These are phyloP conservation scores for Diospyros kaki DNA, from an alignment of 148 eudicot species.

Conservation along the genomic window DNA sequence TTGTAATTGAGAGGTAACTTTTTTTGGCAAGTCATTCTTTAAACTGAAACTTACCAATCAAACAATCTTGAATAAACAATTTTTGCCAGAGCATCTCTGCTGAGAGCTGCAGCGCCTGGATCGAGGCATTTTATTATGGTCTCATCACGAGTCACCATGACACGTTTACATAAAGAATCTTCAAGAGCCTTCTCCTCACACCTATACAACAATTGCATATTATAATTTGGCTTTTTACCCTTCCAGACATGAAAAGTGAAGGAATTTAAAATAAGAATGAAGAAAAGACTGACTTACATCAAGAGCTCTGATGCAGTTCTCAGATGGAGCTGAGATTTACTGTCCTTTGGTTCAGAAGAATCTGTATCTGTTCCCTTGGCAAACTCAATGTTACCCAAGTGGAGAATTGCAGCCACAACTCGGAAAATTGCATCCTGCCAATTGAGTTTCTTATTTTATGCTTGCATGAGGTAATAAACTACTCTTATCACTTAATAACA, in stretches of 20 bases:
- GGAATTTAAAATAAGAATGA: background rate
- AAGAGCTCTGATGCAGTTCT: slow-evolving; percentile 66
- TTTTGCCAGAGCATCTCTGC: slow-evolving; percentile 54
- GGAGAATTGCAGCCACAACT: slow-evolving; percentile 21
- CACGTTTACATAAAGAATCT: slow-evolving; percentile 56
- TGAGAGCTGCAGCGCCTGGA: slow-evolving; percentile 49
- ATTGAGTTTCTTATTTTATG: background rate
- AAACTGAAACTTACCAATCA: background rate
- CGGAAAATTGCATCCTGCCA: slow-evolving; percentile 12
- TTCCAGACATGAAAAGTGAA: too few relatives aligned
- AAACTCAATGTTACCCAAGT: slow-evolving; percentile 44
- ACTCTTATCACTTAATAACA: too few relatives aligned
- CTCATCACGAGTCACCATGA: slow-evolving; percentile 54
- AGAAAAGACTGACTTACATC: slow-evolving; percentile 34
- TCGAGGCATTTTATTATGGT: slow-evolving; percentile 51
- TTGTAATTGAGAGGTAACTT: too few relatives aligned
- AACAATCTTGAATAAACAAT: background rate
- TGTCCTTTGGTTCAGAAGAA: slow-evolving; percentile 80
- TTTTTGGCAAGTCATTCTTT: too few relatives aligned
- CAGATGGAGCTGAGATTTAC: slow-evolving; percentile 73
- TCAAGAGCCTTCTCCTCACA: slow-evolving; percentile 49
- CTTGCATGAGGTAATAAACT: background rate
- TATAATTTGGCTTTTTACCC: background rate
- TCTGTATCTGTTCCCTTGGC: slow-evolving; percentile 72
- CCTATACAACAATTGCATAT: slow-evolving; percentile 25